Evolutionary conservation across 1,139 yeast genomes (phyloP).

Genomic region (Hemisphaericaspora xylofermentans): DNA sequence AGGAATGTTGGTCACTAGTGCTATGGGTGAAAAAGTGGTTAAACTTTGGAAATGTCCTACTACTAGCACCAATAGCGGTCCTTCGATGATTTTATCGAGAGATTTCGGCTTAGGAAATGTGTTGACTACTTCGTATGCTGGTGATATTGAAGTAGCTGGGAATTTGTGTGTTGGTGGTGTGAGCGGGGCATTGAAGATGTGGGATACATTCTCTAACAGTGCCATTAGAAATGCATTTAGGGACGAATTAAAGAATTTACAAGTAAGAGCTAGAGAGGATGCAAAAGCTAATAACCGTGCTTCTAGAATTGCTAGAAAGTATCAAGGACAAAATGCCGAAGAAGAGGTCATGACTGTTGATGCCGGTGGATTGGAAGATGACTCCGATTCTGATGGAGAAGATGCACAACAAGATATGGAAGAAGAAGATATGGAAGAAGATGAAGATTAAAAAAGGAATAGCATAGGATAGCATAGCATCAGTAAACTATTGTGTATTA

Average conservation of each 20-base stretch:
- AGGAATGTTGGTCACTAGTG: slow-evolving; percentile 81
- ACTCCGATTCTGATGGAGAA: slow-evolving; percentile 56
- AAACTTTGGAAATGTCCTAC: slow-evolving; percentile 82
- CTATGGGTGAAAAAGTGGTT: slow-evolving; percentile 84
- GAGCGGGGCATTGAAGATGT: slow-evolving; percentile 77
- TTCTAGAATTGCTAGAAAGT: slow-evolving; percentile 74
- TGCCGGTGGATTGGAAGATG: slow-evolving; percentile 56
- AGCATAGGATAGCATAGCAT: neutral
- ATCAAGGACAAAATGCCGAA: slow-evolving; percentile 44
- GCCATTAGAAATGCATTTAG: slow-evolving; percentile 73
- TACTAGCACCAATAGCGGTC: slow-evolving; percentile 45
- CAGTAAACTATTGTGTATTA: neutral
- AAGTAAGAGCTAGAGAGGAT: slow-evolving; percentile 54
- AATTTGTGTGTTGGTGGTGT: slow-evolving; percentile 87
- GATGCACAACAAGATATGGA: slow-evolving; percentile 25
- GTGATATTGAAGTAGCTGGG: slow-evolving; percentile 86
- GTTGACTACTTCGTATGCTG: slow-evolving; percentile 77
- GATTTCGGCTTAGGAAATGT: slow-evolving; percentile 96
- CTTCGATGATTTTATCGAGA: slow-evolving; percentile 86
- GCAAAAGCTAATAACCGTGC: slow-evolving; percentile 57
- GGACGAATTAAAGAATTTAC: slow-evolving; percentile 53
- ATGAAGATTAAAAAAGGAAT: slow-evolving; percentile 3
- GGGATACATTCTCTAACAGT: slow-evolving; percentile 86
- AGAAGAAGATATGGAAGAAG: slow-evolving; percentile 10
- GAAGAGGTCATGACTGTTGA: slow-evolving; percentile 64